A percentile compares a stretch with the other conserved stretches of the same genome.
These are phyloP conservation scores for Alternaria consortialis DNA, from an alignment of 2,329 filamentous ascomycete species.

Conservation along the genomic window DNA sequence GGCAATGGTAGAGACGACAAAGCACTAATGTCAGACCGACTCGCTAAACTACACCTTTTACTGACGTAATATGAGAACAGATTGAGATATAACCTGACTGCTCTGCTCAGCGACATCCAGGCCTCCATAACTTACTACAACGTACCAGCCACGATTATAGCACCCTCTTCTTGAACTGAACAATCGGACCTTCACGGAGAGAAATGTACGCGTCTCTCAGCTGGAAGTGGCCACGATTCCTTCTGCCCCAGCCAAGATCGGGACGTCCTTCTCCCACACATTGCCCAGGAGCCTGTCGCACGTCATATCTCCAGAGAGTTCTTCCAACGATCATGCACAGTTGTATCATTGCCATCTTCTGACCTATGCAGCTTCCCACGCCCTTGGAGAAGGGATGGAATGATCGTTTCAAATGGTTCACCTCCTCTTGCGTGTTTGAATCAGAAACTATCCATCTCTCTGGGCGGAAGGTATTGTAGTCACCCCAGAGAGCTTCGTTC, in stretches of 20 bases:
- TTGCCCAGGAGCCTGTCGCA: background rate
- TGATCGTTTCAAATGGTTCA: constrained; percentile 17
- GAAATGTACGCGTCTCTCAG: constrained; percentile 1
- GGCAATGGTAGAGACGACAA: background rate
- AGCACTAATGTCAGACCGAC: background rate
- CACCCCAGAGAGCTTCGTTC: constrained; percentile 27
- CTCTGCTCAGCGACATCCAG: background rate
- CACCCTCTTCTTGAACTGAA: constrained; percentile 6
- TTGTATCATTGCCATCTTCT: constrained; percentile 30
- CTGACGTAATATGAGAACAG: background rate
- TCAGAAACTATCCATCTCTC: constrained; percentile 30
- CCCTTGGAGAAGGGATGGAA: constrained; percentile 34
- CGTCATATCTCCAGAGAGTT: constrained; percentile 1
- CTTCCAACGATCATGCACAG: constrained; percentile 2
- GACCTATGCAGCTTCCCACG: constrained; percentile 35
- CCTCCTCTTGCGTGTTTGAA: constrained; percentile 16
- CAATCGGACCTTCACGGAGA: background rate
- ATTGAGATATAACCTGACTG: background rate
- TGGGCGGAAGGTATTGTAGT: constrained; percentile 23
- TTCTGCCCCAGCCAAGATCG: constrained; percentile 4
- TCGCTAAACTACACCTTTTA: background rate
- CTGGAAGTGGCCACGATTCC: background rate
- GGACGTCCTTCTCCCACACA: background rate
- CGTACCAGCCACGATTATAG: background rate
- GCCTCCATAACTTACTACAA: background rate